These are phyloP conservation scores for Micractinium sp. DNA, from an alignment of 139 green algal species.

Conservation along the genomic window DNA sequence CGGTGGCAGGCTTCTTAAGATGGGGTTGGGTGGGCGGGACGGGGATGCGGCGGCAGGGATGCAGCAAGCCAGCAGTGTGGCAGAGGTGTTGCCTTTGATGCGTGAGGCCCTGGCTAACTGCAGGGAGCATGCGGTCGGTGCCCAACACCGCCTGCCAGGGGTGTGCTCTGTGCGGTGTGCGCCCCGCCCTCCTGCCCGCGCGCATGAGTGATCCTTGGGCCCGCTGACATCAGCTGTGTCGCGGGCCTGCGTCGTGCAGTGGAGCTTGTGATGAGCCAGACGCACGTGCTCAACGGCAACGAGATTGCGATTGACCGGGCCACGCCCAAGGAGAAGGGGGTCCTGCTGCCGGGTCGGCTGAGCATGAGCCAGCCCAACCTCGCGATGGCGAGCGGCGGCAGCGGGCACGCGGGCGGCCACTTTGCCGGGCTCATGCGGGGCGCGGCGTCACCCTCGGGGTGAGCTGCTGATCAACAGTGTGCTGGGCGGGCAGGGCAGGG, in stretches of 20 bases:
- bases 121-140: too few species aligned
- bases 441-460: neutral
- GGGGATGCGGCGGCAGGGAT: neutral
- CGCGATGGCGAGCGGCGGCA: conserved; percentile 13
- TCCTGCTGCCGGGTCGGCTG: conserved; percentile 10
- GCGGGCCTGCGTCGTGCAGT: neutral
- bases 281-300: conserved; percentile 74
- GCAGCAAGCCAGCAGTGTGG: neutral
- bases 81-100: neutral
- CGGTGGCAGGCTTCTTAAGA: conserved; percentile 4
- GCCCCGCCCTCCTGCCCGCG: neutral
- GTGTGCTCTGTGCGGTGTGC: too few species aligned
- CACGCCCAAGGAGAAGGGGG: conserved; percentile 77
- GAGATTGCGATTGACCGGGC: conserved; percentile 90
- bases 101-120: too few species aligned
- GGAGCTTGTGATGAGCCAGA: conserved; percentile 35
- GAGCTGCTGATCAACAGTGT: neutral
- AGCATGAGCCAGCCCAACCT: conserved; percentile 44
- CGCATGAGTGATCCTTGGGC: too few species aligned
- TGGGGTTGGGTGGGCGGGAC: neutral
- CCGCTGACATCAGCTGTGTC: too few species aligned
- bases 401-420: neutral
- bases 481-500: neutral
- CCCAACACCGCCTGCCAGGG: too few species aligned
- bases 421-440: conserved; percentile 5